A percentile compares a stretch with the other conserved stretches of the same genome.
Conservation (phyloP, 2,329 filamentous ascomycete genomes). For the Aciculosporium take region DNA sequence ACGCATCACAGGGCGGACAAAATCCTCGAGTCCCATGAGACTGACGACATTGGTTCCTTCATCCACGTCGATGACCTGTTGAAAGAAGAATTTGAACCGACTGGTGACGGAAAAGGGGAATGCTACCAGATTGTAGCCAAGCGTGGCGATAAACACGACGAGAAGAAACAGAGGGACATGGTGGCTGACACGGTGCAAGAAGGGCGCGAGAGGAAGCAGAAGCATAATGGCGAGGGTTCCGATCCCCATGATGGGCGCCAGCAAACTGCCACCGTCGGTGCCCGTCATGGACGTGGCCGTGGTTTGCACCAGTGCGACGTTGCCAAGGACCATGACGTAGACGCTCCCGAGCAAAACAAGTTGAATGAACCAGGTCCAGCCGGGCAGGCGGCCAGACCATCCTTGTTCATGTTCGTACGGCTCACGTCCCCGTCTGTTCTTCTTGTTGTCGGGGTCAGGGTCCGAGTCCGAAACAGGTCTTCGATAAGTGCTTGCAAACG, state of each 20-base stretch:
- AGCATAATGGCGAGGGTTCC: conserved; percentile 56
- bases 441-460: conserved; percentile 10
- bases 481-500: conserved; percentile 42
- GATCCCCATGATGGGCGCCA: conserved; percentile 58
- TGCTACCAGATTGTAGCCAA: conserved; percentile 72
- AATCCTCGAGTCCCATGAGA: conserved; percentile 53
- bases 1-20: conserved; percentile 50
- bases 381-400: conserved; percentile 69
- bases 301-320: conserved; percentile 59
- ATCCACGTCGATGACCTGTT: conserved; percentile 67
- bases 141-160: conserved; percentile 55
- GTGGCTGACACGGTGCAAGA: conserved; percentile 73
- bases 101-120: conserved; percentile 77
- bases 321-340: conserved; percentile 60
- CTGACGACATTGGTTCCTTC: conserved; percentile 55
- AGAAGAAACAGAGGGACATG: conserved; percentile 70
- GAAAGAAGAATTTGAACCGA: conserved; percentile 76
- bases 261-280: conserved; percentile 61
- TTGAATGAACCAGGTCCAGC: conserved; percentile 80
- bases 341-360: conserved; percentile 69
- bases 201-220: conserved; percentile 64
- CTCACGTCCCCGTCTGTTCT: conserved; percentile 14
- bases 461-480: conserved; percentile 25
- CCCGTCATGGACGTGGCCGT: conserved; percentile 67
- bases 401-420: conserved; percentile 61